phyloP scores from a whole-genome alignment of 2,329 filamentous ascomycete genomes.

The Didymella segeticola region DNA sequence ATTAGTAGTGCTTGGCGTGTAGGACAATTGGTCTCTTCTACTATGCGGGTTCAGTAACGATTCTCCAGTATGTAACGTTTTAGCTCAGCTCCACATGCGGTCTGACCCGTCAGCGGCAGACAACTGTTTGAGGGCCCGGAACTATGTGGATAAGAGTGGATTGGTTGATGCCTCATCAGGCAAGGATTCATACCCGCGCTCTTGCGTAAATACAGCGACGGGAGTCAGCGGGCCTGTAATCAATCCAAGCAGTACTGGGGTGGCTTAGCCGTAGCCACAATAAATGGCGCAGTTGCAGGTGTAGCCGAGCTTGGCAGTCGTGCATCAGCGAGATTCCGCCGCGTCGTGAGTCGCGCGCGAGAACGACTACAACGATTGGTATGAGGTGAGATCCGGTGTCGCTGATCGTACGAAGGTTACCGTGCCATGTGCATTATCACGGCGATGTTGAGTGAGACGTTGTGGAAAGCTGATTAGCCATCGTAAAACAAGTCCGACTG shows the following conservation, averaged over 20 bases:
- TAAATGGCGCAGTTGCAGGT: constrained; percentile 18
- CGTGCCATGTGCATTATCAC: neutral
- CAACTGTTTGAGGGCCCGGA: constrained; percentile 2
- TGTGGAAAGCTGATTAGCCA: no score
- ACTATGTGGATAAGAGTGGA: constrained; percentile 18
- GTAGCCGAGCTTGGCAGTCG: constrained; percentile 13
- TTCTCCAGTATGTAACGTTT: constrained; percentile 15
- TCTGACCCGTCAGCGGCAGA: constrained; percentile 12
- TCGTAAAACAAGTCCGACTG: no score
- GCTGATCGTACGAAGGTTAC: neutral
- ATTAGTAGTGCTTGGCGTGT: constrained; percentile 36
- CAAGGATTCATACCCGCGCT: constrained; percentile 6
- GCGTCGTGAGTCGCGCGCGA: constrained; percentile 9
- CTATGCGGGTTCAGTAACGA: constrained; percentile 22
- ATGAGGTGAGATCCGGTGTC: neutral
- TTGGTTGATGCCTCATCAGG: constrained; percentile 8
- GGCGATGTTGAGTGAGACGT: neutral
- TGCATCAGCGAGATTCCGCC: constrained; percentile 1
- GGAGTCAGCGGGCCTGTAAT: constrained; percentile 5
- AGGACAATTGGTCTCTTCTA: constrained; percentile 19
- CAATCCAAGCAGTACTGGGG: constrained; percentile 8
- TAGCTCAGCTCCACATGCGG: constrained; percentile 15
- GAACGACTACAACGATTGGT: constrained; percentile 7
- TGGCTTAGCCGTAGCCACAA: constrained; percentile 18
- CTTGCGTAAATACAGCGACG: constrained; percentile 12